phyloP scores from a whole-genome alignment of 306 rosid genomes.

The Mimosa bimucronata region DNA sequence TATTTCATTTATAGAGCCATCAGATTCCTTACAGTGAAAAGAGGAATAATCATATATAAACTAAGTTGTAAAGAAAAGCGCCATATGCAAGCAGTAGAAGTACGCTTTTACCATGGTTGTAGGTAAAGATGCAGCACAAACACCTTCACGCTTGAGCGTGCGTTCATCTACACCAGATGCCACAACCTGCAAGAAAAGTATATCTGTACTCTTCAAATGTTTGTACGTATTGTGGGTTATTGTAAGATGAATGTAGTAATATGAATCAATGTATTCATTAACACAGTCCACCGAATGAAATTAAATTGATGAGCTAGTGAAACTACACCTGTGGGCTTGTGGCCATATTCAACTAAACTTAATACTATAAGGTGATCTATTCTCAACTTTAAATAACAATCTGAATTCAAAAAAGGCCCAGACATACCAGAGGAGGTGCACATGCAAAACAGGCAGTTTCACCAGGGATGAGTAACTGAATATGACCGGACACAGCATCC shows the following conservation, averaged over 20 bases:
- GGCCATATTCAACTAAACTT: slow-evolving; percentile 14
- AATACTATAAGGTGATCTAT: slow-evolving; percentile 7
- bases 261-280: slow-evolving; percentile 19
- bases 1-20: slow-evolving; percentile 1
- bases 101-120: slow-evolving; percentile 80
- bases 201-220: slow-evolving; percentile 35
- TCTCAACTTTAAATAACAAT: slow-evolving; percentile 13
- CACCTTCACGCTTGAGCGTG: slow-evolving; percentile 99
- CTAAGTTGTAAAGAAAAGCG: slow-evolving; percentile 21
- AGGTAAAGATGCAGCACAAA: slow-evolving; percentile 97
- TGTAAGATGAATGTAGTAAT: slow-evolving; percentile 15
- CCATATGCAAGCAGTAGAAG: slow-evolving; percentile 14
- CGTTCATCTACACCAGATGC: slow-evolving; percentile 98
- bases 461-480: slow-evolving; percentile 92
- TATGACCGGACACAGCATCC: slow-evolving; percentile 98
- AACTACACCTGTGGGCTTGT: slow-evolving; percentile 22
- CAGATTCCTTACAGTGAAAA: slow-evolving; percentile 24
- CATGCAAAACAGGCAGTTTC: slow-evolving; percentile 99
- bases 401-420: slow-evolving; percentile 31
- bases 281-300: not conserved
- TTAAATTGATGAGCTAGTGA: slow-evolving; percentile 14
- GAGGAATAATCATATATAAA: not conserved
- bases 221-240: slow-evolving; percentile 7
- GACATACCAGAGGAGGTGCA: slow-evolving; percentile 93
- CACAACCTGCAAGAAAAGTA: slow-evolving; percentile 66